Conservation (phyloP, 1,139 yeast genomes). For the Hyphopichia buzzinii region DNA sequence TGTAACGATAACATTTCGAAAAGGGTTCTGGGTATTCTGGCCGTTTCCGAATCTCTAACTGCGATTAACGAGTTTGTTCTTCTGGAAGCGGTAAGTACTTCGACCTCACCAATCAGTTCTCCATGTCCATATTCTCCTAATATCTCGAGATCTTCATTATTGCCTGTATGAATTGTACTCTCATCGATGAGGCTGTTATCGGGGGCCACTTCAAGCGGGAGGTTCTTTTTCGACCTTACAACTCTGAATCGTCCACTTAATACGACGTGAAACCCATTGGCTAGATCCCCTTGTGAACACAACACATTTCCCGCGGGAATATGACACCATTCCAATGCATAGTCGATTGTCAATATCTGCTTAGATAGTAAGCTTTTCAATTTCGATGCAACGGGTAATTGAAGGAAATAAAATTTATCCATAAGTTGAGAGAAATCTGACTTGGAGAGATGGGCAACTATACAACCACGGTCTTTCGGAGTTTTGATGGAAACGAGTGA, state of each 20-base stretch:
- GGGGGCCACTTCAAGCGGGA: constrained; percentile 8
- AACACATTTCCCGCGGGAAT: constrained; percentile 79
- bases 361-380: constrained; percentile 65
- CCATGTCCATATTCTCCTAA: constrained; percentile 91
- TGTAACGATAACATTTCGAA: constrained; percentile 82
- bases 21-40: constrained; percentile 84
- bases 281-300: constrained; percentile 79
- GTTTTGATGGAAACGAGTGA: constrained; percentile 68
- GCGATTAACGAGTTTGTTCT: constrained; percentile 79
- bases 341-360: constrained; percentile 73
- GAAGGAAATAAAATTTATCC: constrained; percentile 74
- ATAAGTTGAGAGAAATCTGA: constrained; percentile 60
- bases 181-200: constrained; percentile 20
- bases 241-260: constrained; percentile 87
- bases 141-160: constrained; percentile 33
- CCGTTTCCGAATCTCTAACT: constrained; percentile 89
- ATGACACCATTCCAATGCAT: constrained; percentile 94
- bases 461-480: constrained; percentile 53
- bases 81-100: constrained; percentile 80
- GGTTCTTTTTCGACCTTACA: constrained; percentile 28
- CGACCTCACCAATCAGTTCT: constrained; percentile 92
- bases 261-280: constrained; percentile 90
- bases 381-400: constrained; percentile 73
- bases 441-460: constrained; percentile 72
- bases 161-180: constrained; percentile 18